Conservation (phyloP, 176 grass and related monocot species). For the Pontederia paniculata region DNA sequence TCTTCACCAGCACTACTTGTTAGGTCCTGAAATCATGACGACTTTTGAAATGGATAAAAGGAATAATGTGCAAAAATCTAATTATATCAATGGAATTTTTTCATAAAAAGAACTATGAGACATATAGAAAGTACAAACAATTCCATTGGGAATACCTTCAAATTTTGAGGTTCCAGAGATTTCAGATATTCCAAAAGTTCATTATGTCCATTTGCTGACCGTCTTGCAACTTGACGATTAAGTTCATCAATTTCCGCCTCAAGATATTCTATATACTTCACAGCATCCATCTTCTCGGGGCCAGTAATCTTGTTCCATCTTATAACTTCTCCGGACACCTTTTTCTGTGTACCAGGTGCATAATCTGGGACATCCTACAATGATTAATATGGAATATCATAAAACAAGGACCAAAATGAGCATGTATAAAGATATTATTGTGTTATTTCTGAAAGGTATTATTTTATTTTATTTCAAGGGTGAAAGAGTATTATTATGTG, state of each 20-base stretch:
- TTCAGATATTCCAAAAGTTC: constrained; percentile 80
- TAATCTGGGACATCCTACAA: constrained; percentile 59
- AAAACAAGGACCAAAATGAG: not conserved
- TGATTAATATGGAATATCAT: constrained; percentile 9
- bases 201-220: constrained; percentile 55
- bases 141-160: constrained; percentile 45
- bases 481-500: too few relatives aligned
- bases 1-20: constrained; percentile 77
- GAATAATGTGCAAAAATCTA: too few relatives aligned
- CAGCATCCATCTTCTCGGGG: constrained; percentile 74
- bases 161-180: constrained; percentile 84
- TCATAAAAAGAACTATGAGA: not conserved
- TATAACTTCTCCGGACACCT: constrained; percentile 80
- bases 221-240: constrained; percentile 51
- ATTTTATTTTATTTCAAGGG: too few relatives aligned
- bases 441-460: not conserved
- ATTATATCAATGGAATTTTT: too few relatives aligned
- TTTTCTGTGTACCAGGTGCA: constrained; percentile 81
- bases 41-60: too few relatives aligned
- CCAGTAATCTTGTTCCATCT: constrained; percentile 80
- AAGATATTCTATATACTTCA: constrained; percentile 89
- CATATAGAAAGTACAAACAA: not conserved
- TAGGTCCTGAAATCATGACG: constrained; percentile 40
- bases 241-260: constrained; percentile 86
- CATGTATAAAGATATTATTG: not conserved